Evolutionary conservation across 225 moss, liverwort and hornwort genomes (phyloP).

Genomic region (Takakia lepidozioides): DNA sequence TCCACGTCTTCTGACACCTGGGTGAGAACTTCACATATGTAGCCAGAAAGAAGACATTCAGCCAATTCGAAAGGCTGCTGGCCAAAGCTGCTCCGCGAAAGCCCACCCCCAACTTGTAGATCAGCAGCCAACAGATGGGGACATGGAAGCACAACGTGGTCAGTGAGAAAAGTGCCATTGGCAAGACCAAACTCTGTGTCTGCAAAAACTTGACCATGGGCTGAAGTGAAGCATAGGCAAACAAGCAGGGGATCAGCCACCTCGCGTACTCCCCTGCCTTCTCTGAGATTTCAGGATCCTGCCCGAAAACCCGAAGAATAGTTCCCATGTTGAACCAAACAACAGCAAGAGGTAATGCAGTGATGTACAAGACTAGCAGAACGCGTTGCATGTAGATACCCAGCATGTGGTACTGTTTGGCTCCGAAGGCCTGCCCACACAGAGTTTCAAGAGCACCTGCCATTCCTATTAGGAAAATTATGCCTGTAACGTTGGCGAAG

Average conservation of each 20-base stretch:
- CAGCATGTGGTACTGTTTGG: slow-evolving; percentile 27
- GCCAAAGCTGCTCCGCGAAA: slow-evolving; percentile 37
- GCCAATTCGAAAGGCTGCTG: slow-evolving; percentile 47
- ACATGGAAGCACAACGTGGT: slow-evolving; percentile 27
- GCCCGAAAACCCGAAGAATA: slow-evolving; percentile 23
- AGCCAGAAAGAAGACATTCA: slow-evolving; percentile 24
- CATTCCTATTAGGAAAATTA: slow-evolving; percentile 38
- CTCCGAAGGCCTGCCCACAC: slow-evolving; percentile 49
- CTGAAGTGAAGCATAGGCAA: slow-evolving; percentile 25
- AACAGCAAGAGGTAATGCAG: slow-evolving; percentile 18
- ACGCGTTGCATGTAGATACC: slow-evolving; percentile 44
- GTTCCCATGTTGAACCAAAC: slow-evolving; percentile 31
- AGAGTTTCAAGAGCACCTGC: slow-evolving; percentile 35
- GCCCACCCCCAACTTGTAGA: slow-evolving; percentile 18
- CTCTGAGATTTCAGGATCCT: slow-evolving; percentile 29
- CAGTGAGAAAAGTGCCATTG: slow-evolving; percentile 22
- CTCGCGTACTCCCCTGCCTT: slow-evolving; percentile 27
- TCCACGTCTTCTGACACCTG: slow-evolving; percentile 14
- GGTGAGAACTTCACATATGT: slow-evolving; percentile 27
- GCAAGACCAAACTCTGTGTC: slow-evolving; percentile 38
- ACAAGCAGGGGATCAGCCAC: slow-evolving; percentile 30
- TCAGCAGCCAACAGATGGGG: slow-evolving; percentile 26
- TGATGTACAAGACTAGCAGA: slow-evolving; percentile 18
- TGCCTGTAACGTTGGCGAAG: slow-evolving; percentile 27
- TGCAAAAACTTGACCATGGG: slow-evolving; percentile 42